These are phyloP conservation scores for Colletotrichum costaricense DNA, from an alignment of 2,329 filamentous ascomycete species.

Conservation along the genomic window DNA sequence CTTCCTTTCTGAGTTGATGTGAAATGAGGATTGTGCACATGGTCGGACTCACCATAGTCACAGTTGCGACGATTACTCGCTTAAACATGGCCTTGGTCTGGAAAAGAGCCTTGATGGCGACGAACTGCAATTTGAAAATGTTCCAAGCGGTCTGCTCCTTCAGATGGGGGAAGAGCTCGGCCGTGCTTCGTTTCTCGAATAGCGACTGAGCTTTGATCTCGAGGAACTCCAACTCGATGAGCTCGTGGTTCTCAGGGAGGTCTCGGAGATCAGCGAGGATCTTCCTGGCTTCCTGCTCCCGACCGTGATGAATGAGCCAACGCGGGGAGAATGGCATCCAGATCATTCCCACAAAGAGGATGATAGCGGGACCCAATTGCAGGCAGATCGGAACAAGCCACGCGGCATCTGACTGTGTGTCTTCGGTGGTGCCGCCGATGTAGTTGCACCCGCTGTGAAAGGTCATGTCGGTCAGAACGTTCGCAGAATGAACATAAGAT, in stretches of 20 bases:
- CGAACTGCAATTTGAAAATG: constrained; percentile 75
- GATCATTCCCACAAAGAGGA: constrained; percentile 77
- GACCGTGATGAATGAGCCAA: constrained; percentile 78
- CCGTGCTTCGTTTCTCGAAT: constrained; percentile 79
- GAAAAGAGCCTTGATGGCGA: constrained; percentile 74
- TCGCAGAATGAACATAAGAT: constrained; percentile 16
- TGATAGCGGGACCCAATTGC: constrained; percentile 74
- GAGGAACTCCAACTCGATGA: constrained; percentile 81
- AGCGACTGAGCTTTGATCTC: constrained; percentile 84
- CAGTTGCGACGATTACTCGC: constrained; percentile 71
- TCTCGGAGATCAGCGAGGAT: constrained; percentile 74
- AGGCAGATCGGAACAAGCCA: constrained; percentile 81
- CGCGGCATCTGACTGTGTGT: constrained; percentile 71
- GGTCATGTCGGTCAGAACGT: constrained; percentile 41
- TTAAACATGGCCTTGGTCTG: constrained; percentile 74
- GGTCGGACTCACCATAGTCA: constrained; percentile 64
- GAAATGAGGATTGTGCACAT: not conserved
- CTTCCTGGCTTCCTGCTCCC: constrained; percentile 74
- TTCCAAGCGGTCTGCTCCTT: constrained; percentile 70
- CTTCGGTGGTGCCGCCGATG: constrained; percentile 65
- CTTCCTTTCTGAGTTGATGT: constrained; percentile 53
- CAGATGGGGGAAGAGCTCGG: constrained; percentile 75
- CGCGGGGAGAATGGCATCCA: constrained; percentile 85
- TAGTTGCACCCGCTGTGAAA: constrained; percentile 67
- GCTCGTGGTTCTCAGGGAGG: constrained; percentile 70